Base-by-base conservation (phyloP, 129 eudicot species). In the Deinandra increscens region DNA sequence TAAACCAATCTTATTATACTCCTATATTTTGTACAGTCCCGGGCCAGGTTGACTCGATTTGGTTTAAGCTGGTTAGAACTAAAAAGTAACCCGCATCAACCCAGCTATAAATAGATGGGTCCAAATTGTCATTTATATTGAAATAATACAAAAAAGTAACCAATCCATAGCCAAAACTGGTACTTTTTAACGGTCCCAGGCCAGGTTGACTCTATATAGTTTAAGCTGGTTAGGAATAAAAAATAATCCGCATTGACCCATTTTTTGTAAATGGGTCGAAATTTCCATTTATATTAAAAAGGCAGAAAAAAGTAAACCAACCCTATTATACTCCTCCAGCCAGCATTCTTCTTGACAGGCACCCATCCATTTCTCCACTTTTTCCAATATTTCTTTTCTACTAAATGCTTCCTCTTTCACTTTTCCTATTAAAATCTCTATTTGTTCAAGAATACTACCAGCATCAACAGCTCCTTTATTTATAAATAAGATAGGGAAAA, bases 311-410 rank as follows among this genome's bases (percentile, higher is more conserved):
- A 62, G 10, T 62, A 15, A 61, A 75, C 81, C 29, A 36, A 86
- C 89, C 93, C 85, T 82, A n/a, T 91, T 91, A 61, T 91, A 91
- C 69, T 91, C 88, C 72, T 88, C 96, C 19, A 91, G 97, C 97
- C 97, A 91, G 66, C 89, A 83, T 78, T 91, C 96, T 60, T 91
- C 96, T 46, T 82, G 94, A 82, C 97, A 81, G 10, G 97, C 97
- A 31, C 70, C 82, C 81, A 87, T 81, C 96, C 96, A 93, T 73
- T 79, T 89, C 74, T 89, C 97, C 70, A 90, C 91, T 72, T 69
- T 90, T 49, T 90, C 97, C 46, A 90, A 90, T 66, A 89, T 89
- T 62, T 93, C 99, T 81, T 93, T 89, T 66, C 99, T 74, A 85
- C 90, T 83, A 66, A 87, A 84, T 46, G 97, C 92, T 78, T 89